Evolutionary conservation across 2,329 filamentous ascomycete genomes (phyloP), one percentile per base, ranked within the genome.

Genomic region (Penicillium verrucosum): DNA sequence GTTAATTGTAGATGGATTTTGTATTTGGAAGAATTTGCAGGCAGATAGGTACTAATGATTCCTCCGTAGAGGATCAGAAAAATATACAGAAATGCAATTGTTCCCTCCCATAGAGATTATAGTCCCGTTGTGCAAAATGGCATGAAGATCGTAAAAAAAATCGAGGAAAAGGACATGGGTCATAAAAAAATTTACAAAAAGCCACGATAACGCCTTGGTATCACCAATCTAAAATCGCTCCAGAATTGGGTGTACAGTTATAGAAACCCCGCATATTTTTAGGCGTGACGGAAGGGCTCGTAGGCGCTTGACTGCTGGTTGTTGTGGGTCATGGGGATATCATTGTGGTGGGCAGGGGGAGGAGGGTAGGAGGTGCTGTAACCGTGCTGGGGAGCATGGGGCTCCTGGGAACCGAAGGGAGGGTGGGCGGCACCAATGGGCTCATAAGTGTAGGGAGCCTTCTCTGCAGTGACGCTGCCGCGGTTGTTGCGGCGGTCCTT

Each of bases 401-500:
- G 41, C 43, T 48, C 38, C 41, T 65, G 64, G 40, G 61, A 45
- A 12, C 60, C 60, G 23, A 61, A 63, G 41, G 67, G 60, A 40
- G 57, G 50, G 25, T 65, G 63, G 36, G 66, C 63, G 16, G 65
- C 63, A 37, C 69, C 70, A 18, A 86, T 80, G 44, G 82, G 77
- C 74, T 85, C 82, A 63, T 86, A 86, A 4, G 81, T 83, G 69
- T 84, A 84, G 0, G 82, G 82, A 0, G 82, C 81, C 79, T 85
- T 85, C 70, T 85, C 82, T 32, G 81, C 81, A 38, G 74, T 75
- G 54, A 82, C 61, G 45, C 77, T 76, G 10, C 75, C 66, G 12
- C 74, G 64, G n/a, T 69, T 68, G 50, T 68, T 68, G 34, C 63
- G 59, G 43, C 70, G 65, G 60, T 78, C 76, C 51, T 70, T 71